phyloP scores from a whole-genome alignment of 768 basidiomycete genomes.

The Phlegmacium glaucopus region DNA sequence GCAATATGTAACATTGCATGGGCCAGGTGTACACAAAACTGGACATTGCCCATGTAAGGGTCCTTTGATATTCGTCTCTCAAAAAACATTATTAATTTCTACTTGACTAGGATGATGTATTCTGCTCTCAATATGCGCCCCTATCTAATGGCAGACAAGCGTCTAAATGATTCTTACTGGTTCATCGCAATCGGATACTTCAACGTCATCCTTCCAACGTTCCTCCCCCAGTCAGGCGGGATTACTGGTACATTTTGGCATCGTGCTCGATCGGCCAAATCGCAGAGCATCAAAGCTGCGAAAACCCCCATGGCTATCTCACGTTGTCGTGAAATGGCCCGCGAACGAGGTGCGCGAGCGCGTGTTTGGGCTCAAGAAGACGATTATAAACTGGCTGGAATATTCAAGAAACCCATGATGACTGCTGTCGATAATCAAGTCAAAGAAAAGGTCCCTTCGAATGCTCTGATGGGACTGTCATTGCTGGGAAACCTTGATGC shows the following conservation, averaged over 20 bases:
- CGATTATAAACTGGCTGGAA: conserved; percentile 54
- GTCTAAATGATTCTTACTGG: conserved; percentile 66
- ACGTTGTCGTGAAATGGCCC: conserved; percentile 62
- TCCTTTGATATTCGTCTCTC: neutral
- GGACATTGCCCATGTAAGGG: conserved; percentile 51
- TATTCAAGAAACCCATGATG: conserved; percentile 32
- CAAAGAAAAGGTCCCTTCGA: conserved; percentile 44
- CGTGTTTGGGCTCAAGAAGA: conserved; percentile 74
- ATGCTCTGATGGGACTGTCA: conserved; percentile 73
- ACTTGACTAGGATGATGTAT: conserved; percentile 66
- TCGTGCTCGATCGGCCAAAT: conserved; percentile 64
- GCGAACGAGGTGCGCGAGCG: conserved; percentile 55
- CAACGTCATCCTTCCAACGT: conserved; percentile 76
- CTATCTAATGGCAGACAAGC: conserved; percentile 40
- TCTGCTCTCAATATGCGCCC: conserved; percentile 80
- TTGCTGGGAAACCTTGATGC: conserved; percentile 84
- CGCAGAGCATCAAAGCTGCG: conserved; percentile 62
- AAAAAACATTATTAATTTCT: neutral
- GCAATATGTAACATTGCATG: conserved; percentile 75
- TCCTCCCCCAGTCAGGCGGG: conserved; percentile 49
- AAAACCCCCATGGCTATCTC: conserved; percentile 61
- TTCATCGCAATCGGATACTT: conserved; percentile 80
- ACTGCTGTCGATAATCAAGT: conserved; percentile 12
- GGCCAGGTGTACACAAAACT: conserved; percentile 43
- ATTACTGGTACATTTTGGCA: conserved; percentile 63